Base-by-base conservation (phyloP, 495 filamentous ascomycete genomes). In the Daldinia grandis region DNA sequence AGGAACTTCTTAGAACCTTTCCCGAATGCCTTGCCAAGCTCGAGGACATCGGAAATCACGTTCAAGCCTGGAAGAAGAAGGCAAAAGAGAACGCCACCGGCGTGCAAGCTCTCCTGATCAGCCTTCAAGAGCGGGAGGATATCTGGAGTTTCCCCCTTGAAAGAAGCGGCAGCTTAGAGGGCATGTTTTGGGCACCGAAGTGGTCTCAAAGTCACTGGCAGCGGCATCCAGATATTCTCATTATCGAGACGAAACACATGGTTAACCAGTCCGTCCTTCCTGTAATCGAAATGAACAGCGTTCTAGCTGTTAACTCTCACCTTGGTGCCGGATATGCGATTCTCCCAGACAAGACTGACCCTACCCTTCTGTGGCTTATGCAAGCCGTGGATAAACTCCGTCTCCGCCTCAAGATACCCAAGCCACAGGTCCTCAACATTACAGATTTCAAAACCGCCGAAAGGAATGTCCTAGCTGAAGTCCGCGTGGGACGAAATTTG, bases 141-240 rank as follows among this genome's bases (percentile, higher is more conserved):
- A 50, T 75, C 27, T 76, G 62, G 61, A 75, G 75, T 55, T 76
- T 75, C 30, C 73, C 75, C 4, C 30, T 76, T 0, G 75, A 76
- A 58, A 62, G 67, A 33, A 59, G 69, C 17, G 75, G 72, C 10
- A 62, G 25, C 24, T 44, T 72, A 10, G 69, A 73, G 21, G 75
- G 75, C n/a, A 72, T 74, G 57, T 76, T 76, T 54, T 76, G 75
- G 75, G 75, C 69, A 8, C 75, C 75, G n/a, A 74, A 67, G 35
- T 76, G 75, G 75, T 73, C 69, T 1, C 68, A 74, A 17, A 67
- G 54, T 15, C 72, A 71, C 47, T 76, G 75, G 75, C 73, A 73
- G 58, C 75, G 72, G 1, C 66, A 69, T 9, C 75, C 75, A 37
- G 75, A 76, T 62, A 71, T 76, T 30, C 75, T 75, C 53, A 69